Base-by-base conservation (phyloP, 768 basidiomycete species). In the Asterophora parasitica region DNA sequence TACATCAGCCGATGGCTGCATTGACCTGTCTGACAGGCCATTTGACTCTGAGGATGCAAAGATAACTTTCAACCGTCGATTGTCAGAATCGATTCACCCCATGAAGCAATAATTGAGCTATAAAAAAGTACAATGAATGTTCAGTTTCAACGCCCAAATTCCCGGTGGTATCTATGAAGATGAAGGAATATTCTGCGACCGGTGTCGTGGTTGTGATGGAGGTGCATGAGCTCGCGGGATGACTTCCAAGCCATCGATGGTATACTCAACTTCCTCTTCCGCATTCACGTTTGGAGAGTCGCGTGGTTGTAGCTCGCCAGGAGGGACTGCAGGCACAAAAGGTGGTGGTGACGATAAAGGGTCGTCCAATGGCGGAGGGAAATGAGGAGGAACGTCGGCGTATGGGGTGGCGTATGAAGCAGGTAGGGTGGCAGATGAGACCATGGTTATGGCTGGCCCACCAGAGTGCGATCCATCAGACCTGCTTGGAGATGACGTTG, bases 371-470 rank as follows among this genome's bases (percentile, higher is more conserved):
- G 45, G 39, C 20, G 62, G 62, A 4, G 62, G 62, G 4, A 61
- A 62, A 4, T 55, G 48, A 26, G 63, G 61, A 12, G 65, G 63
- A n/a, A 66, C 52, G 41, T 66, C 62, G 37, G 65, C 63, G 42
- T 66, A 66, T 5, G 63, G 62, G 8, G 23, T 46, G 34, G 48
- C 44, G 32, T 46, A 46, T 10, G 39, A 38, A 10, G 41, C 43
- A 4, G 51, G 37, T 19, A 46, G 16, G 4, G 20, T 17, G 15
- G 36, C 33, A 17, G 34, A 46, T 8, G 40, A 41, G 1, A 7
- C 17, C 42, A 37, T 42, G 5, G 28, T 34, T 36, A 39, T 17
- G 10, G 28, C 16, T 39, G 43, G 54, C 35, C 40, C 15, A 8
- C 26, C 16, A 38, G 43, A 53, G 48, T 39, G 48, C 46, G 49